Evolutionary conservation across 2,329 filamentous ascomycete genomes (phyloP), one percentile per base, ranked within the genome.

Genomic region (Graphilbum sp.): DNA sequence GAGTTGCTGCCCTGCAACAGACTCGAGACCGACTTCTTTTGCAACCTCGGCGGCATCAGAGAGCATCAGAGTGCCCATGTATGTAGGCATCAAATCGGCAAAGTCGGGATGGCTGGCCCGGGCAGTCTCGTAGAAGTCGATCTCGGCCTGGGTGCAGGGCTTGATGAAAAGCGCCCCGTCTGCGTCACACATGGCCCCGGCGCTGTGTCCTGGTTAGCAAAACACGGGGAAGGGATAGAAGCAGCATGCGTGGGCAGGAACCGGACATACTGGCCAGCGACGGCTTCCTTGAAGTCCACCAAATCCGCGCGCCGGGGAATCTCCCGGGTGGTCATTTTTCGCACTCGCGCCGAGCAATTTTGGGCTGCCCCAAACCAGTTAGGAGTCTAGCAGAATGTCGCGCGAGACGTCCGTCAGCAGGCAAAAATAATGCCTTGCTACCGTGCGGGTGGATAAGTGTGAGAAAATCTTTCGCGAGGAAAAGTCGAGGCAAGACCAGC

Each of bases 91-190:
- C 49, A 88, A 72, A 19, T 77, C 71, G 36, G 76, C 71, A 50
- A 96, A 84, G 2, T 78, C 73, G 23, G 75, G 72, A 52, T 93
- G 79, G 18, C 67, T 59, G 25, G 69, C 58, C 37, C 58, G 56
- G 21, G 76, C 77, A 30, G 75, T 72, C 54, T 94, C 74, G 65
- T 98, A 98, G 58, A 98, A 98, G 33, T 75, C 69, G 49, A 96
- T 75, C 61, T 98, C 90, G 45, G 76, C 68, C 45, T 75, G 62
- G 0, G 83, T 93, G 57, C 88, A 96, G 16, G 90, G 90, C 60
- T 98, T 98, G 54, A 95, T 84, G 54, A 98, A 82, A 25, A 96
- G 66, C 45, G 80, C 74, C 54, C 90, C 90, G 38, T 83, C 75
- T 39, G 71, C 66, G 52, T 93, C 85, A 53, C 79, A 86, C 50